These are phyloP conservation scores for Linnemannia hyalina DNA, from an alignment of 192 early-diverging fungal species.

Conservation along the genomic window DNA sequence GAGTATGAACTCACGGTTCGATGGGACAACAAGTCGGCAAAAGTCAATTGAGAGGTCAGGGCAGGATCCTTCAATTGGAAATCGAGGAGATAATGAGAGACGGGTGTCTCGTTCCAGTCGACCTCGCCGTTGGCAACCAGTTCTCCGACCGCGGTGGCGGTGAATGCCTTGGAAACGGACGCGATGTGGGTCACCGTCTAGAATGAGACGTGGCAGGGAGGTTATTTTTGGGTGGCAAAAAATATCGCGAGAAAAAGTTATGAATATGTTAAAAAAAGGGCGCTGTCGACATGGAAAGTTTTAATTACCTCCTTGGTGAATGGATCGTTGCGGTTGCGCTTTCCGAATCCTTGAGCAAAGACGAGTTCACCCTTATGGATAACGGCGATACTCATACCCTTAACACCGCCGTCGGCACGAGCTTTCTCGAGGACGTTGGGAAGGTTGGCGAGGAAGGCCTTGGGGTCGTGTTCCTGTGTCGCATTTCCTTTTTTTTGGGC, in stretches of 20 bases:
- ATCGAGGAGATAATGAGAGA: conserved; percentile 24
- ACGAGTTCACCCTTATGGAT: conserved; percentile 22
- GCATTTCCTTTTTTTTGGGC: too few species aligned
- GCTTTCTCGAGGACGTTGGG: not conserved
- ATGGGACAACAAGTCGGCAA: conserved; percentile 21
- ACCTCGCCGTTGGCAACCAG: conserved; percentile 21
- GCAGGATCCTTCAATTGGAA: conserved; percentile 26
- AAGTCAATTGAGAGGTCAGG: conserved; percentile 21
- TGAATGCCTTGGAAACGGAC: conserved; percentile 29
- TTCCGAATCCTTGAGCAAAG: conserved; percentile 23
- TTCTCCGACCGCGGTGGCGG: conserved; percentile 20
- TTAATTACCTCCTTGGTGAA: conserved; percentile 21
- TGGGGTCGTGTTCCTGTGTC: too few species aligned
- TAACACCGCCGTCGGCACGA: not conserved
- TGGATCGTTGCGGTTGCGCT: conserved; percentile 17
- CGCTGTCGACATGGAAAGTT: not conserved
- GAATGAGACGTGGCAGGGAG: not conserved
- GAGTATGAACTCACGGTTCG: conserved; percentile 13
- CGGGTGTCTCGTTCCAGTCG: conserved; percentile 25
- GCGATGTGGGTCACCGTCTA: conserved; percentile 20
- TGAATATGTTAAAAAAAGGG: too few species aligned
- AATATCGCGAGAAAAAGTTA: not conserved
- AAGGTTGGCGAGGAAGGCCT: not conserved
- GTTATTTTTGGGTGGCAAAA: not conserved
- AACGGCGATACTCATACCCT: conserved; percentile 23